A percentile compares a stretch with the other conserved stretches of the same genome.
Conservation (phyloP, 345 rosid genomes). For the Gossypium thurberi region DNA sequence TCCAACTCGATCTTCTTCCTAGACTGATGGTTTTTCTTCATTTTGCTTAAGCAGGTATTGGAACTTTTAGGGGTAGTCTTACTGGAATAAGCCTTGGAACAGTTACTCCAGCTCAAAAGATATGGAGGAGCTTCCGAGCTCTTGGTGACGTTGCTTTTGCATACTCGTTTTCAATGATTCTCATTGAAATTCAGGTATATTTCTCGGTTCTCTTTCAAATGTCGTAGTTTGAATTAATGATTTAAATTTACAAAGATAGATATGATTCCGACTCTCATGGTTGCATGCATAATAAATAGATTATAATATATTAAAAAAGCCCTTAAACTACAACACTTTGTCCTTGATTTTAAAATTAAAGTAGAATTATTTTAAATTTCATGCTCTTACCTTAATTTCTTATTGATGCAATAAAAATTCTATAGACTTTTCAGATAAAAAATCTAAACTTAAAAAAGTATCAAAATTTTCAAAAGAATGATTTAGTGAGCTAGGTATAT, state of each 20-base stretch:
- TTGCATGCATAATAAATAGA: too few species aligned
- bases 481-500: too few species aligned
- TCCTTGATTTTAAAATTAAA: too few species aligned
- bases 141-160: slow-evolving; percentile 89
- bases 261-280: background rate
- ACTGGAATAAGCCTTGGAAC: slow-evolving; percentile 66
- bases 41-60: slow-evolving; percentile 27
- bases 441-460: too few species aligned
- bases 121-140: slow-evolving; percentile 69
- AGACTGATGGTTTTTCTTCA: background rate
- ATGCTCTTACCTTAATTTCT: too few species aligned
- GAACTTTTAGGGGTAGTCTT: slow-evolving; percentile 56
- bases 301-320: too few species aligned
- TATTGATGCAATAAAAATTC: too few species aligned
- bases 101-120: slow-evolving; percentile 61
- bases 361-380: too few species aligned
- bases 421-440: too few species aligned
- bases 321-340: too few species aligned
- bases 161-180: slow-evolving; percentile 65
- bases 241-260: background rate
- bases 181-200: slow-evolving; percentile 74
- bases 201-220: background rate
- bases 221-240: background rate
- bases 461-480: too few species aligned
- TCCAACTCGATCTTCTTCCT: background rate